Evolutionary conservation across 768 basidiomycete genomes (phyloP).

Genomic region (Erythrobasidium yunnanense): DNA sequence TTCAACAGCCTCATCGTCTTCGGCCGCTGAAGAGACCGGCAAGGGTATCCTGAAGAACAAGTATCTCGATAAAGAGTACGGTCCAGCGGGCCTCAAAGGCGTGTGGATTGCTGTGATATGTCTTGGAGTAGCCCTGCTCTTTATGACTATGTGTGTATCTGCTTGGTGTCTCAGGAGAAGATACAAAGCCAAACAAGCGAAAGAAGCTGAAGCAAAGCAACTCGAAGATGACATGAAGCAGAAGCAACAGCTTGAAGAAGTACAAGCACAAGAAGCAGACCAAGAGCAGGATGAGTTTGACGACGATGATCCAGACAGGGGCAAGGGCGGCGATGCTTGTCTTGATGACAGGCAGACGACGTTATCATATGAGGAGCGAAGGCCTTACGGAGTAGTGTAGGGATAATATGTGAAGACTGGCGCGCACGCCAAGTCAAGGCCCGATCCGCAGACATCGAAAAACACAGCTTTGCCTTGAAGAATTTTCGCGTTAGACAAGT

Average conservation of each 20-base stretch:
- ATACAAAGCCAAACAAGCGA: neutral
- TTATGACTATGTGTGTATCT: neutral
- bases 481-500: no score
- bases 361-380: neutral
- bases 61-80: neutral
- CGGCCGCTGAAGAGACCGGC: neutral
- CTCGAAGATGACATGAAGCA: neutral
- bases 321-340: neutral
- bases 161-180: neutral
- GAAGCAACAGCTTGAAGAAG: neutral
- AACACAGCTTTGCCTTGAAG: no score
- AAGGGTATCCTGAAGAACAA: conserved; percentile 6
- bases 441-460: no score
- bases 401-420: no score
- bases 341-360: neutral
- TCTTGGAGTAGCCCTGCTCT: neutral
- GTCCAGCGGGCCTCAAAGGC: neutral
- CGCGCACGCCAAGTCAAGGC: no score
- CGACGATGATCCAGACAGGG: neutral
- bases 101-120: conserved; percentile 16
- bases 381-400: no score
- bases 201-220: neutral
- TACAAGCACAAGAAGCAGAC: neutral
- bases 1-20: neutral
- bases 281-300: neutral